These are phyloP conservation scores for Podosphaera fusca DNA, from an alignment of 2,329 filamentous ascomycete species.

Conservation along the genomic window DNA sequence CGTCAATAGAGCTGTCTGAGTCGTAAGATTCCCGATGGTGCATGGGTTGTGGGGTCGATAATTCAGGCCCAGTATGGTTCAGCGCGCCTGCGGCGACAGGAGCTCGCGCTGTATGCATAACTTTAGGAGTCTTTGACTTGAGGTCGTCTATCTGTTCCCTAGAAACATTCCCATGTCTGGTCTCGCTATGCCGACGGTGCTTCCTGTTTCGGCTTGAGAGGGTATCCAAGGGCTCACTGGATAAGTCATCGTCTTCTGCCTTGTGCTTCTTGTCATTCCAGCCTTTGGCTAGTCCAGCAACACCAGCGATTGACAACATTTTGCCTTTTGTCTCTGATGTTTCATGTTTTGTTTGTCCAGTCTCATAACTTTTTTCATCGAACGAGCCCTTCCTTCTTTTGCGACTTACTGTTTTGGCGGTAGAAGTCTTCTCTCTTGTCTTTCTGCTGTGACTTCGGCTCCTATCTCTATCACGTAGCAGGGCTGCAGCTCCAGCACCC, in stretches of 20 bases:
- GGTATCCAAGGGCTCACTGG: constrained; percentile 37
- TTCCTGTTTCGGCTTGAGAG: constrained; percentile 25
- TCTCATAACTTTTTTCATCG: constrained; percentile 34
- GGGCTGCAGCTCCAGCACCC: constrained; percentile 32
- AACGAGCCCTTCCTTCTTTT: constrained; percentile 31
- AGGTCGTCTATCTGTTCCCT: constrained; percentile 11
- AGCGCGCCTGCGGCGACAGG: constrained; percentile 23
- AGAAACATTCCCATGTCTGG: constrained; percentile 21
- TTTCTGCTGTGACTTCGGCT: constrained; percentile 7
- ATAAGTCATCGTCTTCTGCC: constrained; percentile 32
- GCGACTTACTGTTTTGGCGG: constrained; percentile 23
- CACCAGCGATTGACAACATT: constrained; percentile 37
- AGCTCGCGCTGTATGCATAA: constrained; percentile 24
- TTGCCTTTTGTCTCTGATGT: constrained; percentile 37
- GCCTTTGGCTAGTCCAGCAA: constrained; percentile 35
- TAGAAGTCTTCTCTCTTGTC: constrained; percentile 23
- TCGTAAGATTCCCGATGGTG: constrained; percentile 26
- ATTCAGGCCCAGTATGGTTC: constrained; percentile 22
- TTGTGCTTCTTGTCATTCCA: constrained; percentile 30
- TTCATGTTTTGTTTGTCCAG: constrained; percentile 23
- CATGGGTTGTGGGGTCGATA: constrained; percentile 16
- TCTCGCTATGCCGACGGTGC: constrained; percentile 18
- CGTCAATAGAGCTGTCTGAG: constrained; percentile 33
- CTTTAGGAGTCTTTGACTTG: constrained; percentile 18
- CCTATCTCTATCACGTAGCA: constrained; percentile 16